Base-by-base conservation (phyloP, 768 basidiomycete genomes). In the Piloderma croceum region DNA sequence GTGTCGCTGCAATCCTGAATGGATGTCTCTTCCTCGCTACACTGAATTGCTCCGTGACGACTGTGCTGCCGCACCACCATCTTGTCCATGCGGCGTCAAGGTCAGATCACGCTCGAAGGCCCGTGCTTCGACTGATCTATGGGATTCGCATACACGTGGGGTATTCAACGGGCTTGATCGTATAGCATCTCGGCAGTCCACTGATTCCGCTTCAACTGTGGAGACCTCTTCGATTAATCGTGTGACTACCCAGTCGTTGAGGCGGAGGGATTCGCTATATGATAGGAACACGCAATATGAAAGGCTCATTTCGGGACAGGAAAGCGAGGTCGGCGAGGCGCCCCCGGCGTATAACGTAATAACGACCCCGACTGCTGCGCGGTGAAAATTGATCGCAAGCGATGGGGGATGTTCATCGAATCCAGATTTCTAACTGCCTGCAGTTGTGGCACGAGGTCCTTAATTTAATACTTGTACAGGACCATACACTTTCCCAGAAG, bases 1-100 rank as follows among this genome's bases (percentile, higher is more conserved):
- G 84, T 90, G 87, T 58, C 79, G 81, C 17, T 92, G 89, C 56
- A 83, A 87, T 50, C 75, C 82, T 1, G 81, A 89, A 45, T 85
- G 79, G 77, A 79, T 73, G 43, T 74, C 79, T 3, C 79, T 96
- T 7, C 90, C 92, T 1, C 74, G 74, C 7, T 94, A 94, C 58
- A 69, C 76, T 3, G 68, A 71, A 43, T 63, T 62, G 6, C 70
- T 71, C 49, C n/a, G n/a, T n/a, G 61, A 70, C 15, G 62, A 66
- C 39, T 52, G 50, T 11, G 49, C 53, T 1, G 41, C 55, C 17
- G 52, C 68, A 21, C 48, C 61, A 3, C 67, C 65, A 1, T 60
- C 45, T 17, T 80, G 77, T 43, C 75, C 76, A 3, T 81, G 79
- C 46, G 62, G 46, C 6, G 24, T 32, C 11, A 29, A 23, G 9